Evolutionary conservation across 2,329 filamentous ascomycete genomes (phyloP), one percentile per base, ranked within the genome.

Genomic region (Fusarium sarcochroum): DNA sequence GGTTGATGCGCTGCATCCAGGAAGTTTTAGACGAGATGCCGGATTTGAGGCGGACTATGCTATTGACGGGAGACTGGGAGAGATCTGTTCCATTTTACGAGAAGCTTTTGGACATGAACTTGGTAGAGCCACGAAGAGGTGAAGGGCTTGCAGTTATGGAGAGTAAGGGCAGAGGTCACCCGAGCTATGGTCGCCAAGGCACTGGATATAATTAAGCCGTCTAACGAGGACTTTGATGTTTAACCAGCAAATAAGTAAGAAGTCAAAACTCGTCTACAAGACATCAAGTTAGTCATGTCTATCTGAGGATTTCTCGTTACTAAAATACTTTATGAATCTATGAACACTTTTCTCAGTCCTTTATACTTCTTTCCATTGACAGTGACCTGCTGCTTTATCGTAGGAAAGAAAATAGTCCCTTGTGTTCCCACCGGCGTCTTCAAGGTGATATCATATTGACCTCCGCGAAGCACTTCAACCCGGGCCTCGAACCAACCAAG

Each of bases 1-100:
- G 88, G 87, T 75, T 92, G 63, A 82, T 91, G 59, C 71, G 79
- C 2, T 89, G 88, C 67, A 76, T 90, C 18, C 81, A 84, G 55
- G 86, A 90, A 64, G 73, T 84, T 0, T 61, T 86, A 10, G 78
- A 80, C 3, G 77, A 77, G 10, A 86, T 90, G 83, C 84, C 87
- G 0, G 71, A 84, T 60, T 76, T 93, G 63, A 79, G 90, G 51
- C 78, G 85, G 18, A 78, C 84, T 21, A 79, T 90, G 76, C 73
- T 90, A 9, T 65, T 87, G 15, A 83, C 84, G 2, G 76, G 50
- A 5, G 68, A 76, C 40, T 79, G 78, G 77, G 63, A 76, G 7
- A 52, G 68, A 8, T 75, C 73, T 1, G 78, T 80, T 4, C 78
- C 78, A 0, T 80, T 80, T 3, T 80, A 80, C 13, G 53, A 74